phyloP scores from a whole-genome alignment of 1,284 basidiomycete species.

The Vanrija pseudolonga region DNA sequence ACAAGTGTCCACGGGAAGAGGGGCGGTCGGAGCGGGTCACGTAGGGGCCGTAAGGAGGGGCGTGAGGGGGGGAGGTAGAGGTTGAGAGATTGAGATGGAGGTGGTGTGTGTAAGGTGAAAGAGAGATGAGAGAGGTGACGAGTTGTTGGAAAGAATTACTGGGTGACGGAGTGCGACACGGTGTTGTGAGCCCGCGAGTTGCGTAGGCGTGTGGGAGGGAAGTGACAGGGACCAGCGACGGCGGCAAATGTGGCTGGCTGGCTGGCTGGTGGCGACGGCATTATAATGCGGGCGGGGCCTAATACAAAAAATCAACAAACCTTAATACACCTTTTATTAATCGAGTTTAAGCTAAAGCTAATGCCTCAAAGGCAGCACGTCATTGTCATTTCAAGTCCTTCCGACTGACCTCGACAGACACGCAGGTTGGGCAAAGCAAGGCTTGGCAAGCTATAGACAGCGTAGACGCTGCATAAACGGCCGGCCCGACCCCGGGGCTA shows the following conservation, averaged over 20 bases:
- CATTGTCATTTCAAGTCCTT: not conserved
- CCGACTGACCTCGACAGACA: not conserved
- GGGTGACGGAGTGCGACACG: not conserved
- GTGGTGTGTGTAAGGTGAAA: not conserved
- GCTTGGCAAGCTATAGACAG: no score
- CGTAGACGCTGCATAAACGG: no score
- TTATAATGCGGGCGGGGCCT: no score
- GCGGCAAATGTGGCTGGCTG: no score
- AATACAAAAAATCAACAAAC: no score
- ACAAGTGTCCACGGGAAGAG: not conserved
- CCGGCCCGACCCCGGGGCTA: no score
- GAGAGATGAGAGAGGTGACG: not conserved
- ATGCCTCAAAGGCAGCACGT: not conserved
- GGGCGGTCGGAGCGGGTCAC: not conserved
- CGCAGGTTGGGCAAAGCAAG: not conserved
- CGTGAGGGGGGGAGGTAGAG: not conserved
- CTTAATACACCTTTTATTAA: no score
- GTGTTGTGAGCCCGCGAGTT: not conserved
- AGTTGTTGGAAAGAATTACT: not conserved
- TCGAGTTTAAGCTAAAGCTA: no score
- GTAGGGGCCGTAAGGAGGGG: not conserved
- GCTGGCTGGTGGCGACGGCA: no score
- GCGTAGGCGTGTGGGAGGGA: no score
- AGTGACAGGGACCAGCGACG: no score
- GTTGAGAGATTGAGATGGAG: not conserved